Evolutionary conservation across 495 filamentous ascomycete genomes (phyloP), one percentile per base, ranked within the genome.

Genomic region (Bacidia gigantensis): DNA sequence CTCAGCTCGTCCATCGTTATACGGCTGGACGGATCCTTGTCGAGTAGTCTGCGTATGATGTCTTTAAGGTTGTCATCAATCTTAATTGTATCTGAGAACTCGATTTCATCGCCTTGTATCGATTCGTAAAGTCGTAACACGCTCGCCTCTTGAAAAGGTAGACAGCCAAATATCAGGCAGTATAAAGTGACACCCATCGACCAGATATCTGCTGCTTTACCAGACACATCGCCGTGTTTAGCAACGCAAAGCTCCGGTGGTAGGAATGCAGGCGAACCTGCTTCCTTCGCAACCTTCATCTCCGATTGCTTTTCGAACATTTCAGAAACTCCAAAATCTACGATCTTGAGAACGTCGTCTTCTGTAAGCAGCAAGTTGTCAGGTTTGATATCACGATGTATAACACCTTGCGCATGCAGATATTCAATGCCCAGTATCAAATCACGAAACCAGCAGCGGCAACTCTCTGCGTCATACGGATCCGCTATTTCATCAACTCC

Each of bases 291-390:
- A 1, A 89, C 97, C 65, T 79, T 78, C 93, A 98, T 97, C 41
- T 87, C 76, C 2, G 78, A 82, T 20, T 82, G 64, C 67, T 94
- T 96, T 57, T 90, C 86, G 57, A 98, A 98, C 80, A 97, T 95
- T 64, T 98, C 89, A 2, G 90, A 96, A 11, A 98, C 92, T 12
- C 92, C 92, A 72, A 98, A 98, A 68, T 98, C 92, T 41, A 95
- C 90, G 53, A 98, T 84, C 66, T 97, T 98, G 2, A 98, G 76
- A 24, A 95, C 80, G 60, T 97, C 86, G 51, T 96, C 89, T 22
- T 79, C 77, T 0, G 89, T 95, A 29, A 97, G 72, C 1, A 98
- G 76, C 49, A 94, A 81, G 58, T 98, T 98, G 65, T 97, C 92
- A 0, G 92, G 92, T 63, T 98, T 98, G 70, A 98, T 96, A 65